Evolutionary conservation across 78 protist genomes (phyloP), one percentile per base, ranked within the genome.

Genomic region (Anaeramoeba ignava): DNA sequence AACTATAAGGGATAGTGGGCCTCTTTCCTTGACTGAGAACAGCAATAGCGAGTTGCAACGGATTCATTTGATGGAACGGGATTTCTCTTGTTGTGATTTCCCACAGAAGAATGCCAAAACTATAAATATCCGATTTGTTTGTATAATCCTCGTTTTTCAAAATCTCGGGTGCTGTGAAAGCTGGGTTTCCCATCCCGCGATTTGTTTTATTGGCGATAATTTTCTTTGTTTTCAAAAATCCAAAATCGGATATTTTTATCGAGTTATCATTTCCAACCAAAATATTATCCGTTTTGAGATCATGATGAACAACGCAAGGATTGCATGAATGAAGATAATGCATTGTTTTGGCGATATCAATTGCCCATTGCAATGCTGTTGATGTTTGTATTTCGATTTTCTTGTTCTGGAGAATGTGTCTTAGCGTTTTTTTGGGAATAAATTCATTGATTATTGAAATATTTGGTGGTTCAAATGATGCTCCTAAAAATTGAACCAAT

Each of bases 81-180:
- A n/a, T n/a, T n/a, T n/a, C n/a, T n/a, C n/a, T n/a, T n/a, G n/a
- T n/a, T n/a, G n/a, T n/a, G n/a, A n/a, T n/a, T n/a, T n/a, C n/a
- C n/a, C n/a, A n/a, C n/a, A n/a, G n/a, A n/a, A n/a, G n/a, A n/a
- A n/a, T n/a, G n/a, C n/a, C n/a, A n/a, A n/a, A n/a, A n/a, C n/a
- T n/a, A n/a, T n/a, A n/a, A n/a, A n/a, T n/a, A 40, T 88, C 90
- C 2, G 31, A 36, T 2, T 54, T 54, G 8, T 54, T 54, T 27
- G 73, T 54, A 54, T 27, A 27, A 27, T 54, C 17, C 17, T 54
- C 73, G 17, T 54, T 54, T 54, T 54, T 54, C 73, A 54, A 54
- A 8, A 27, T 54, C 17, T 54, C 73, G 8, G 73, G 73, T 54
- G 73, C 8, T 54, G 17, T 27, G 17, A 54, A 54, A 17, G 17